Percentiles rank a stretch among this genome's conserved stretches.
Evolutionary conservation across 305 asterid species (phyloP).

Genomic region (Galium porrigens): DNA sequence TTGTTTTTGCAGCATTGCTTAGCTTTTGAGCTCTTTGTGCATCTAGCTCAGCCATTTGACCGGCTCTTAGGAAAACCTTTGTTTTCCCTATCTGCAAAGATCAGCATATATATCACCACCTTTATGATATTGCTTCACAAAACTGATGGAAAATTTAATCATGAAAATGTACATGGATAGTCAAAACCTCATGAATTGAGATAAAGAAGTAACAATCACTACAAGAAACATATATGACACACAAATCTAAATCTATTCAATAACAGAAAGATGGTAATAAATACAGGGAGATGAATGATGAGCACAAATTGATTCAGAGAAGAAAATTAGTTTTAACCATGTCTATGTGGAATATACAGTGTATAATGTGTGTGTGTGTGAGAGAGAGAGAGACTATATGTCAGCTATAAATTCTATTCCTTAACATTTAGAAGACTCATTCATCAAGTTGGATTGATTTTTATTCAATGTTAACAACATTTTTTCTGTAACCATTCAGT

Average conservation of each 20-base stretch:
- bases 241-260: background rate
- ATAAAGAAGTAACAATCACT: background rate
- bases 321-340: background rate
- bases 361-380: background rate
- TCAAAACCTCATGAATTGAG: background rate
- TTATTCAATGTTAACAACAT: slow-evolving; percentile 1
- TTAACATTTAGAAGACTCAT: background rate
- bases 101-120: slow-evolving; percentile 13
- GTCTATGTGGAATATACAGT: background rate
- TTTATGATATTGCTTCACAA: background rate
- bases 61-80: slow-evolving; percentile 80
- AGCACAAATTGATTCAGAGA: slow-evolving; percentile 4
- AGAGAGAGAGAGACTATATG: background rate
- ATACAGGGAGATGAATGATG: background rate
- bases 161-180: background rate
- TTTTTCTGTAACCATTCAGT: background rate
- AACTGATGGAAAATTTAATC: background rate
- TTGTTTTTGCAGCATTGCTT: slow-evolving; percentile 53
- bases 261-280: background rate
- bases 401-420: background rate
- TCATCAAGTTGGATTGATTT: background rate
- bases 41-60: slow-evolving; percentile 96
- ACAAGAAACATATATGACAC: too few relatives aligned
- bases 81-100: slow-evolving; percentile 68
- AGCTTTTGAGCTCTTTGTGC: slow-evolving; percentile 68